Percentiles rank a stretch among this genome's conserved stretches.
Evolutionary conservation across 2,329 filamentous ascomycete species (phyloP).

Genomic region (Colletotrichum acutatum): DNA sequence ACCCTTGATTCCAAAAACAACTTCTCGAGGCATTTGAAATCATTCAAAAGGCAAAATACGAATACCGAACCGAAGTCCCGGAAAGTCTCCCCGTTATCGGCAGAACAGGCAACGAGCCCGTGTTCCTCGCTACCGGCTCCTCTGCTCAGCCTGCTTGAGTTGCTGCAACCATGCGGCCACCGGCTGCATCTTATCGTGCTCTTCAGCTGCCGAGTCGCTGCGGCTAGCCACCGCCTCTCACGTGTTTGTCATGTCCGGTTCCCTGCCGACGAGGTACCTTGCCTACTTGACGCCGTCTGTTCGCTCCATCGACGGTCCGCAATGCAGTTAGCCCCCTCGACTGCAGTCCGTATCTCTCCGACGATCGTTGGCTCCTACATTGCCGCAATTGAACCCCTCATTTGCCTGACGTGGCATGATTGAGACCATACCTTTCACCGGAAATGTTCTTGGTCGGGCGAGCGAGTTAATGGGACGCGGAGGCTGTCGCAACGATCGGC

Average conservation of each 20-base stretch:
- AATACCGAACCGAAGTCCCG: not conserved
- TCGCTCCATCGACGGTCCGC: conserved; percentile 7
- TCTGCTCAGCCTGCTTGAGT: conserved; percentile 21
- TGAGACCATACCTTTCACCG: conserved; percentile 34
- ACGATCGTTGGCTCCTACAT: not conserved
- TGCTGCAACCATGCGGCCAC: conserved; percentile 22
- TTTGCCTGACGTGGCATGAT: conserved; percentile 30
- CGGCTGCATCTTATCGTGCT: conserved; percentile 19
- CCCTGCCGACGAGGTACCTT: conserved; percentile 13
- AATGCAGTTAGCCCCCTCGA: conserved; percentile 17
- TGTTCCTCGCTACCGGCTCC: not conserved
- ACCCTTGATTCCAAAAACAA: not conserved
- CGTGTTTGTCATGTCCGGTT: conserved; percentile 15
- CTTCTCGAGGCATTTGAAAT: not conserved
- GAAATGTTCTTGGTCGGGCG: conserved; percentile 15
- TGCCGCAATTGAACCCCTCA: not conserved
- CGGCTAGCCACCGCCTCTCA: conserved; percentile 10
- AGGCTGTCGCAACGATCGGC: not conserved
- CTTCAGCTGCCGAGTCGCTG: conserved; percentile 6
- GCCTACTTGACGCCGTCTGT: not conserved
- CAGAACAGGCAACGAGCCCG: not conserved
- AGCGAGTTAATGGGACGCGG: not conserved
- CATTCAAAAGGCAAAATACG: not conserved
- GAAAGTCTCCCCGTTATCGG: not conserved
- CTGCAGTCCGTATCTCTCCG: not conserved